phyloP scores from a whole-genome alignment of 192 early-diverging fungal genomes.

The Backusella macrospora region DNA sequence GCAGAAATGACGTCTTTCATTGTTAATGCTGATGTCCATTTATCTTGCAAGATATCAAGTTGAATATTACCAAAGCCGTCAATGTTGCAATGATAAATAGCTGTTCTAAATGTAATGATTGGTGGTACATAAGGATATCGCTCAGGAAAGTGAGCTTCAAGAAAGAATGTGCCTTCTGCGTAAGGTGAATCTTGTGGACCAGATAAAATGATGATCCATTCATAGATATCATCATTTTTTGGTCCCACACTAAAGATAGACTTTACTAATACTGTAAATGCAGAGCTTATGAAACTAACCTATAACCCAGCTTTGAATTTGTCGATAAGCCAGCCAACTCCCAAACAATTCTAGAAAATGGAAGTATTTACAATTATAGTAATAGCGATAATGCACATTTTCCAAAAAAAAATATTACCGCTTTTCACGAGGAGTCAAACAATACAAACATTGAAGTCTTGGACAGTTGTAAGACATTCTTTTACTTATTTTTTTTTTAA shows the following conservation, averaged over 20 bases:
- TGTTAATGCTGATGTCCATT: not conserved
- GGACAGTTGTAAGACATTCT: not conserved
- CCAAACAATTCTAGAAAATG: not conserved
- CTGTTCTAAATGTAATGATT: not conserved
- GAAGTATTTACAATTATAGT: not conserved
- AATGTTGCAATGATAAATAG: slow-evolving; percentile 1
- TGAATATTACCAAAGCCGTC: not conserved
- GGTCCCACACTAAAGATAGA: not conserved
- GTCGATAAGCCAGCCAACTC: not conserved
- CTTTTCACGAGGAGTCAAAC: not conserved
- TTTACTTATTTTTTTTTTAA: not conserved
- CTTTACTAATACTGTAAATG: not conserved
- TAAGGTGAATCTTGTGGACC: not conserved
- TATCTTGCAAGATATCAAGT: not conserved
- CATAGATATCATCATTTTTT: not conserved
- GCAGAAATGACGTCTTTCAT: not conserved
- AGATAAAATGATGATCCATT: not conserved
- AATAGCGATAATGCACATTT: not conserved
- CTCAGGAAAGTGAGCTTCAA: not conserved
- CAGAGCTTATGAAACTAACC: not conserved
- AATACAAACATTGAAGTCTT: not conserved
- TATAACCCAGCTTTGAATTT: not conserved
- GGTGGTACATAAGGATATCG: not conserved
- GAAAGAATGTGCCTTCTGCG: not conserved
- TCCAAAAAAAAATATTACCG: not conserved